Evolutionary conservation across 176 grass and related monocot genomes (phyloP), one percentile per base, ranked within the genome.

Genomic region (Alloteropsis semialata): DNA sequence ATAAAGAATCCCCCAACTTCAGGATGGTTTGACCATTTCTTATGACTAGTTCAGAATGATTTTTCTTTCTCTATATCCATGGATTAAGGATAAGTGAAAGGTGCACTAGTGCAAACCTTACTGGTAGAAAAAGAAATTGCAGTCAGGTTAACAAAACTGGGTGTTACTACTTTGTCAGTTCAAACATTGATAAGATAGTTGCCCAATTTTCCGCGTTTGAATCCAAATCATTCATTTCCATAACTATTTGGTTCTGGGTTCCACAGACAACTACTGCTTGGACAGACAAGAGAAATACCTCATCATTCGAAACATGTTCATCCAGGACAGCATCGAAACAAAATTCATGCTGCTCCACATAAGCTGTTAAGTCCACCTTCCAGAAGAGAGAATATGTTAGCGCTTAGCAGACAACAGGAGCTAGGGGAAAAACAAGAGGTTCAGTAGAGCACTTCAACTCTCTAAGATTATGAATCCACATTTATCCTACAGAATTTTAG

Each of bases 291-390:
- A 24, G 43, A 86, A 82, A 75, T 92, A 99, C 96, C 93, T 99
- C 96, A 68, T 99, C 96, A 87, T 99, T 99, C 10, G 89, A 81
- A 78, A 96, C 96, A 75, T 93, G 53, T 79, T 99, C 96, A 56
- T 94, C 93, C 44, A 99, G 85, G 78, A 99, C 96, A 84, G 96
- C 96, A 61, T 99, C 96, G 42, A 99, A 99, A 87, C 83, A 99
- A 69, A 99, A 99, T 69, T 96, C 96, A 84, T 99, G 93, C 43
- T 92, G 82, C 78, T 99, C 96, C 69, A 96, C 93, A 50, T 99
- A 99, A 64, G 96, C 96, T 79, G 96, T 99, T 86, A 99, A 85
- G 69, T 99, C 96, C 37, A 99, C 96, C 96, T 99, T 88, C 72
- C 62, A 86, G 63, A 65, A 13, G 75, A 90, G 45, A 75, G 12